Base-by-base conservation (phyloP, 176 grass and related monocot species). In the Zoysia japonica region DNA sequence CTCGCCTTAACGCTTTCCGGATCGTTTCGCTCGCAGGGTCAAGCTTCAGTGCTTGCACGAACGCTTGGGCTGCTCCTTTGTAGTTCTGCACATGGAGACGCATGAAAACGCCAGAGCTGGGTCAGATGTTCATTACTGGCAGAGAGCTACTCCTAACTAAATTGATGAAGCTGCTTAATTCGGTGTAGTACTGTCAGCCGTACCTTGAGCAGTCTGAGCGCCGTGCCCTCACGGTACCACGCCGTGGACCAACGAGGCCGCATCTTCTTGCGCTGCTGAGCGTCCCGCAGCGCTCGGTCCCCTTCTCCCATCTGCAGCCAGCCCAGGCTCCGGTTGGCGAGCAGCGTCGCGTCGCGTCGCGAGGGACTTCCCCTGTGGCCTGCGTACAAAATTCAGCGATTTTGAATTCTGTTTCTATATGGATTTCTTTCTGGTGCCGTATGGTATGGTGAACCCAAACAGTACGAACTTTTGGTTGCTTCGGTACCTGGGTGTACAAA, bases 191-290 rank as follows among this genome's bases (percentile, higher is more conserved):
- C 50, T 56, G 16, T 56, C n/a, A 36, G 11, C 74, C 62, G 0
- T 15, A 76, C 74, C 75, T 77, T 50, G 2, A 65, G 59, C 7
- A 77, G 7, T 60, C 56, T 76, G 42, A 76, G 43, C 9, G 74
- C 74, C 0, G 56, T 20, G 0, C 56, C 74, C 56, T 76, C 59
- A 3, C 60, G 75, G 47, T 65, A 77, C 75, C 60, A 77, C 49
- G 59, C 75, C 13, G 50, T 77, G 2, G 46, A 16, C 75, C 75
- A 77, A 10, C 19, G 12, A 41, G 75, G 75, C 17, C 28, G 2
- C 5, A 78, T 7, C 4, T 2, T 6, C 9, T 28, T 61, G 19
- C 59, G 36, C 10, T 76, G 12, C 43, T 3, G 55, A 76, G 74
- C 57, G 16, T 47, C 12, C 3, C 9, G 10, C 43, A 76, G 43